Evolutionary conservation across 805 yeast genomes (phyloP), one percentile per base, ranked within the genome.

Genomic region (Candida pseudoglaebosa): DNA sequence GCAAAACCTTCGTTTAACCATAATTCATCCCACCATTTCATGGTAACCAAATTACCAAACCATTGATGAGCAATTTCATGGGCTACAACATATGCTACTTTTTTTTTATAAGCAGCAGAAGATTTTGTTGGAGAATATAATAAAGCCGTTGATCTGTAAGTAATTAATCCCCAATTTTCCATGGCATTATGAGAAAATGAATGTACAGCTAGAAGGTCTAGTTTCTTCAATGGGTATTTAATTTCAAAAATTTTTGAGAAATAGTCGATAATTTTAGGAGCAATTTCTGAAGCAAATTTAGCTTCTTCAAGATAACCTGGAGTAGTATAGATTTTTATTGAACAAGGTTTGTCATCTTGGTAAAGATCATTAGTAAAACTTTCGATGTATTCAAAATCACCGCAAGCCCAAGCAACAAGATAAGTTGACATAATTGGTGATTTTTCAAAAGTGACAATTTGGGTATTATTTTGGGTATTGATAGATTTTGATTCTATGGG

Each of bases 1-100:
- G 95, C 95, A 63, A 86, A 86, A 10, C 95, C 93, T 63, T 86
- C 95, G 55, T 86, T 86, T 44, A 86, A 75, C 95, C 95, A 86
- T 48, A 86, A 70, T 52, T 84, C 93, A 51, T 86, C 87, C 95
- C 95, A 86, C 93, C 95, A 87, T 52, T 83, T 80, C 95, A 86
- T 87, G 34, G 95, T 87, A 44, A 85, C 91, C 50, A 83, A 73
- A 60, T 87, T 82, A 40, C 95, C 95, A 53, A 86, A 87, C 95
- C 95, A 87, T 57, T 87, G 93, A 61, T 86, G 95, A 8, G 95
- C 95, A 41, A 86, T 68, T 62, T 86, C 95, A 62, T 87, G 95
- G 42, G 83, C 81, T 20, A 86, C 84, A 24, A 86, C 95, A 53
- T 84, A 84, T 4, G 88, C 81, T 21, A 86, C 93, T 45, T 82